phyloP scores from a whole-genome alignment of 176 grass and related monocot genomes.

The Secale cereale region DNA sequence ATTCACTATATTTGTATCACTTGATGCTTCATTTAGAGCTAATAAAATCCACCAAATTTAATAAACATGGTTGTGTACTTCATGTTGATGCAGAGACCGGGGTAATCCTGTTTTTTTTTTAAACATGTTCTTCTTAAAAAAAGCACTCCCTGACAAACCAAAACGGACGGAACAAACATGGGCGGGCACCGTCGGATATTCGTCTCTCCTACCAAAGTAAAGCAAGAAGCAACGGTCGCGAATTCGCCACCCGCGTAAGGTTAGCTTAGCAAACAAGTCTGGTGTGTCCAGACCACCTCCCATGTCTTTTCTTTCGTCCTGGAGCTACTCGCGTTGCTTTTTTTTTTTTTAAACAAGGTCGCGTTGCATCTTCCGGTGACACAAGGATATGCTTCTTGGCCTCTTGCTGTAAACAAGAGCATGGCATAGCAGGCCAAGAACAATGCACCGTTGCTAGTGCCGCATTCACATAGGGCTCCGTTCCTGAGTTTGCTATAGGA shows the following conservation, averaged over 20 bases:
- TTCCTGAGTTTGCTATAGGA: background rate
- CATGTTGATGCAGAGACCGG: too few species aligned
- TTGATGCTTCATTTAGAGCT: too few species aligned
- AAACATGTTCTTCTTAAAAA: too few species aligned
- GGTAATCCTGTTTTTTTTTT: too few species aligned
- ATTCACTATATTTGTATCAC: too few species aligned
- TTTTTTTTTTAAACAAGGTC: too few species aligned
- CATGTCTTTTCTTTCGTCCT: conserved; percentile 5
- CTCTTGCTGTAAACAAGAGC: background rate
- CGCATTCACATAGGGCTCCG: background rate
- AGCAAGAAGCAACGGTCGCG: background rate
- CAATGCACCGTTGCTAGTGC: background rate
- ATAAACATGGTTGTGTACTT: too few species aligned
- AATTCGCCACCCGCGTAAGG: too few species aligned
- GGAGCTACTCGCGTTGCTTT: conserved; percentile 1
- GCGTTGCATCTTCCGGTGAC: background rate
- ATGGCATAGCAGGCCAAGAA: background rate
- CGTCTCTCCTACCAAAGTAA: background rate
- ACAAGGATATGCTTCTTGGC: background rate
- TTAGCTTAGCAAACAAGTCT: background rate
- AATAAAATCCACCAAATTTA: too few species aligned
- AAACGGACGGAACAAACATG: too few species aligned
- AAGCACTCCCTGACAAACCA: too few species aligned
- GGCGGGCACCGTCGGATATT: background rate
- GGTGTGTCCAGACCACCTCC: background rate